Evolutionary conservation across 129 eudicot genomes (phyloP).

Genomic region (Saussurea involucrata): DNA sequence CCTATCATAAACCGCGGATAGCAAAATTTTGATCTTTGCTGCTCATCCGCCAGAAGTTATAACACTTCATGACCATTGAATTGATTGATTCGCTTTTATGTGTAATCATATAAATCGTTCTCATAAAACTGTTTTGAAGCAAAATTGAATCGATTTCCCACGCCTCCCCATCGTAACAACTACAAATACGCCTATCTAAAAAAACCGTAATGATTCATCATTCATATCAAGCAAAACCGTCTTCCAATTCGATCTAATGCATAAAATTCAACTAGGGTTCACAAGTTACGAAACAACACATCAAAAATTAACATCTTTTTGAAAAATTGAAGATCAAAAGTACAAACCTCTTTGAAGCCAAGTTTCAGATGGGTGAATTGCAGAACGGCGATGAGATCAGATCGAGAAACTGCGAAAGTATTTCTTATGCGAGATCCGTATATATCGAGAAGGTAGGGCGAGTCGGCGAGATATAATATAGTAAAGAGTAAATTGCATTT

Average conservation of each 20-base stretch:
- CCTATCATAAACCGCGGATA: background rate
- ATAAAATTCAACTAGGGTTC: constrained; percentile 11
- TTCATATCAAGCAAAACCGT: background rate
- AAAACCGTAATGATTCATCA: background rate
- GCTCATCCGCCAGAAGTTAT: background rate
- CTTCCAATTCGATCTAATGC: background rate
- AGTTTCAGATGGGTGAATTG: constrained; percentile 7
- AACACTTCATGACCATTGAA: background rate
- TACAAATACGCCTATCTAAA: background rate
- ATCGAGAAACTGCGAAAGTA: constrained; percentile 15
- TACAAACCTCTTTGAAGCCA: constrained; percentile 7
- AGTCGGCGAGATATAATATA: too few relatives aligned
- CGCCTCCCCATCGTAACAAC: background rate
- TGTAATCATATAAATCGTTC: background rate
- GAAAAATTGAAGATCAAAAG: background rate
- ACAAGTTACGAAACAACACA: background rate
- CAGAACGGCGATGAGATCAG: constrained; percentile 12
- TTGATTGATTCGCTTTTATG: background rate
- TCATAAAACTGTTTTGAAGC: background rate
- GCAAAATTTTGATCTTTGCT: background rate
- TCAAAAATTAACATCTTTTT: background rate
- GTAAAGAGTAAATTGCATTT: too few relatives aligned
- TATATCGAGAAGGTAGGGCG: constrained; percentile 10
- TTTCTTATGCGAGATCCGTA: constrained; percentile 12
- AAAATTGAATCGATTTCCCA: constrained; percentile 1